Percentiles rank a stretch among this genome's conserved stretches.
Conservation (phyloP, 164 flowering plant species). For the Paratinospora sagittata region DNA sequence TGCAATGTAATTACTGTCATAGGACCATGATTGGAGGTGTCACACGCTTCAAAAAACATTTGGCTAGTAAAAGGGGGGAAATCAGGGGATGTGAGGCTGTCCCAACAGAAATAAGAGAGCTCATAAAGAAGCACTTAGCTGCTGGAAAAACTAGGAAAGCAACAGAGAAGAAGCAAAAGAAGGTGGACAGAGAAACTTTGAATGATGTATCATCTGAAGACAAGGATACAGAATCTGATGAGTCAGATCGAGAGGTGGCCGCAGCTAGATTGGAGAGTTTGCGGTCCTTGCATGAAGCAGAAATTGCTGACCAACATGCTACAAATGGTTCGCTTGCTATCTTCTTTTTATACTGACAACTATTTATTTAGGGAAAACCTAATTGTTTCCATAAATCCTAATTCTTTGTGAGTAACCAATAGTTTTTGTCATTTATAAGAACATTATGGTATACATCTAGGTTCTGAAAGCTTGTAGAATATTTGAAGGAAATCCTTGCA, state of each 20-base stretch:
- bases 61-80: conserved; percentile 33
- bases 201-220: conserved; percentile 17
- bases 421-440: not conserved
- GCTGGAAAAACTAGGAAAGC: conserved; percentile 18
- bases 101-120: conserved; percentile 29
- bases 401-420: not conserved
- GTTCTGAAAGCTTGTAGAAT: not conserved
- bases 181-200: conserved; percentile 11
- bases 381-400: not conserved
- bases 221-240: conserved; percentile 29
- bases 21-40: conserved; percentile 34
- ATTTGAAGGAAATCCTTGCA: not conserved
- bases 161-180: conserved; percentile 18
- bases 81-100: conserved; percentile 33
- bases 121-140: conserved; percentile 25
- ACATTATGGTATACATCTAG: not conserved
- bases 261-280: conserved; percentile 28
- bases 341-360: not conserved
- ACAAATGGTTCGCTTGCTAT: conserved; percentile 20
- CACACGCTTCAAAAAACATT: conserved; percentile 35
- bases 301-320: conserved; percentile 13
- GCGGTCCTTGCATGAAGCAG: conserved; percentile 21
- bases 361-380: not conserved
- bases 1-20: conserved; percentile 30
- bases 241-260: conserved; percentile 25